phyloP scores from a whole-genome alignment of 768 basidiomycete genomes.

The Lactarius quietus region DNA sequence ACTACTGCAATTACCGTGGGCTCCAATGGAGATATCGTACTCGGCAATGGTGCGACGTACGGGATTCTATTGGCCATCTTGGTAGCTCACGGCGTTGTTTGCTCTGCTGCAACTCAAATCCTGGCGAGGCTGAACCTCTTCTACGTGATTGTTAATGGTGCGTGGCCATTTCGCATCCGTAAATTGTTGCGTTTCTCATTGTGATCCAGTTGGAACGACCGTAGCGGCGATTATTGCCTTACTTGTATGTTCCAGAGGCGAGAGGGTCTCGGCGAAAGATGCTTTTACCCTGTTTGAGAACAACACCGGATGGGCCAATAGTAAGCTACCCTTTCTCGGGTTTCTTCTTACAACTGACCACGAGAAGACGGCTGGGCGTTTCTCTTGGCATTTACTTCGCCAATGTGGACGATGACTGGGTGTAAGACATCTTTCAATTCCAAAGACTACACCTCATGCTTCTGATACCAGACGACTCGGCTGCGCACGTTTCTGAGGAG shows the following conservation, averaged over 20 bases:
- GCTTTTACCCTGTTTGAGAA: slow-evolving; percentile 71
- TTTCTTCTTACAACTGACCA: neutral
- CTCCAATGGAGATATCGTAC: slow-evolving; percentile 48
- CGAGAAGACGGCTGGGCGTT: slow-evolving; percentile 69
- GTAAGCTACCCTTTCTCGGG: slow-evolving; percentile 37
- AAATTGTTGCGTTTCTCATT: neutral
- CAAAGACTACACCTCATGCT: neutral
- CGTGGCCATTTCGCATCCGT: slow-evolving; percentile 27
- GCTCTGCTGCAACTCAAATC: slow-evolving; percentile 63
- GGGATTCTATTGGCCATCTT: slow-evolving; percentile 64
- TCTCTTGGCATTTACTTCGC: slow-evolving; percentile 64
- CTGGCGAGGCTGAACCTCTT: slow-evolving; percentile 67
- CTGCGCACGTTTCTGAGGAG: slow-evolving; percentile 73
- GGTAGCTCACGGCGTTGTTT: slow-evolving; percentile 64
- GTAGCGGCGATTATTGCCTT: slow-evolving; percentile 59
- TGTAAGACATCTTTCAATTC: slow-evolving; percentile 41
- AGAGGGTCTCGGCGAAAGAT: slow-evolving; percentile 57
- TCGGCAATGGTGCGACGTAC: slow-evolving; percentile 60
- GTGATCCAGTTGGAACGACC: slow-evolving; percentile 53
- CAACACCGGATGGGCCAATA: slow-evolving; percentile 61
- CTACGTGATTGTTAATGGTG: slow-evolving; percentile 64
- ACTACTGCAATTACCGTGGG: slow-evolving; percentile 63
- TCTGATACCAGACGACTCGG: slow-evolving; percentile 57
- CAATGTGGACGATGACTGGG: slow-evolving; percentile 79
- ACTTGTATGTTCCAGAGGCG: slow-evolving; percentile 51